Evolutionary conservation across 108 stramenopile species (phyloP).

Genomic region (Stephanodiscus minutulus): DNA sequence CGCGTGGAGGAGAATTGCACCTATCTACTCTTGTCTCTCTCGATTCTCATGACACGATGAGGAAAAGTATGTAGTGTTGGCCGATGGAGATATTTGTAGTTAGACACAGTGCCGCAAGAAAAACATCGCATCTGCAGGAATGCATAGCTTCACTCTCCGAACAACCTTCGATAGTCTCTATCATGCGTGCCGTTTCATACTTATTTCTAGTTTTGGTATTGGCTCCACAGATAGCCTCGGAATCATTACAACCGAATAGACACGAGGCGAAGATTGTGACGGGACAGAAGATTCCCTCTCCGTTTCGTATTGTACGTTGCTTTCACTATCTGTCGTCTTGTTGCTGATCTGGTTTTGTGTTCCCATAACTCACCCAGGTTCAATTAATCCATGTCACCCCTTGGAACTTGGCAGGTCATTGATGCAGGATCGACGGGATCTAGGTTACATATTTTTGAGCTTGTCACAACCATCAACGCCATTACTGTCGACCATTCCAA

Average conservation of each 20-base stretch:
- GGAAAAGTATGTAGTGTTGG: too few relatives aligned
- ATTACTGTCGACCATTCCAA: constrained; percentile 4
- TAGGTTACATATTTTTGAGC: constrained; percentile 83
- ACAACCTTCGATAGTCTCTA: neutral
- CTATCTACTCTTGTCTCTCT: too few relatives aligned
- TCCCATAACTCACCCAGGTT: neutral
- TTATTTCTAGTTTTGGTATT: neutral
- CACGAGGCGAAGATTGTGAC: neutral
- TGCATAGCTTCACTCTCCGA: neutral
- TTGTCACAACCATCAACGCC: constrained; percentile 37
- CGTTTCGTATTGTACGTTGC: constrained; percentile 51
- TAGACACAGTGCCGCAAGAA: neutral
- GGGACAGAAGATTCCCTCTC: constrained; percentile 18
- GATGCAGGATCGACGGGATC: constrained; percentile 91
- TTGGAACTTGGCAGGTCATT: constrained; percentile 56
- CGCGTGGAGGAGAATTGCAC: too few relatives aligned
- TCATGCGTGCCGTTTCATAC: neutral
- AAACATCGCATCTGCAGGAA: neutral
- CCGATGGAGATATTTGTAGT: too few relatives aligned
- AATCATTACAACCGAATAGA: constrained; percentile 2
- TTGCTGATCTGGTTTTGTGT: neutral
- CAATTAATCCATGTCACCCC: neutral
- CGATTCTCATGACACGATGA: too few relatives aligned
- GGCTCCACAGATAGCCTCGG: constrained; percentile 1
- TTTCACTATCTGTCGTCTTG: neutral